These are phyloP conservation scores for Saturnispora sanitii DNA, from an alignment of 805 yeast species.

Conservation along the genomic window DNA sequence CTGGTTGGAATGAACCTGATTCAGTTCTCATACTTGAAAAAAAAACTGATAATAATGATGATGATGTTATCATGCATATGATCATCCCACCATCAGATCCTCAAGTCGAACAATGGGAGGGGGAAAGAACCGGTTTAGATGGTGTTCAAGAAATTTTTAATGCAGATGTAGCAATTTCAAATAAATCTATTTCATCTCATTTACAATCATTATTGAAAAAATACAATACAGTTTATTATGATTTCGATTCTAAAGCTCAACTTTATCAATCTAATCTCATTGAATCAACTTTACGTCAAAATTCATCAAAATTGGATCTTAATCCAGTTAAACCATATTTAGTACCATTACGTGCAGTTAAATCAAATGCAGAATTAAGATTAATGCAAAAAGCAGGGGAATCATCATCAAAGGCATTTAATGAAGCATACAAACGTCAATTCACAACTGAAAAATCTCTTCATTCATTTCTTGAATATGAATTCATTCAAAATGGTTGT, in stretches of 20 bases:
- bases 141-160: constrained; percentile 80
- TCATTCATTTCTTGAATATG: constrained; percentile 71
- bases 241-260: constrained; percentile 24
- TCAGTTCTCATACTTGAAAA: constrained; percentile 62
- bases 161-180: constrained; percentile 63
- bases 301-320: constrained; percentile 18
- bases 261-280: constrained; percentile 10
- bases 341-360: constrained; percentile 50
- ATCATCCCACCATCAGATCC: constrained; percentile 78
- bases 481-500: constrained; percentile 81
- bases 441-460: constrained; percentile 69
- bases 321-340: constrained; percentile 35
- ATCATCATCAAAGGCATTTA: constrained; percentile 75
- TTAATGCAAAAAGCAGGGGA: constrained; percentile 78
- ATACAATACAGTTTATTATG: constrained; percentile 47
- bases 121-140: constrained; percentile 76
- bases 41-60: constrained; percentile 38
- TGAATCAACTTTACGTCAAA: constrained; percentile 18
- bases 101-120: constrained; percentile 87
- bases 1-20: constrained; percentile 91
- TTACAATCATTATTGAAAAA: constrained; percentile 38
- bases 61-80: constrained; percentile 60
- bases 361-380: constrained; percentile 65
- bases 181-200: constrained; percentile 34
- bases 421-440: constrained; percentile 62